Evolutionary conservation across 805 yeast genomes (phyloP).

Genomic region (Torulaspora quercuum): DNA sequence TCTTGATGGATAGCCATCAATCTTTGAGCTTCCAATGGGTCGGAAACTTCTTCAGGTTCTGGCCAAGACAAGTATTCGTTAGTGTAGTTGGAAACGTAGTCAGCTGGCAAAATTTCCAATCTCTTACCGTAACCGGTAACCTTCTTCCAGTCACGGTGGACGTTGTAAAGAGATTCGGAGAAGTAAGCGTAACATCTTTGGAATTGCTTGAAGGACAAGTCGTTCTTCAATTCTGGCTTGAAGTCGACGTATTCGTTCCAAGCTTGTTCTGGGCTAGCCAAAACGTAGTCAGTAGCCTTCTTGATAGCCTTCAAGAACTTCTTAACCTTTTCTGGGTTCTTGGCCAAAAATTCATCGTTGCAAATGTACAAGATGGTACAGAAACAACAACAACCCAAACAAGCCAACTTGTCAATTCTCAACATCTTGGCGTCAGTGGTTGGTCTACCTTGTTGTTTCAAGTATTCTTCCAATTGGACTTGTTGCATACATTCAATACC

Average conservation of each 20-base stretch:
- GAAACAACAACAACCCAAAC: slow-evolving; percentile 58
- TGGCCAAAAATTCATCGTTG: slow-evolving; percentile 48
- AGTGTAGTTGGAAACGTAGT: slow-evolving; percentile 48
- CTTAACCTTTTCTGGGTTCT: slow-evolving; percentile 45
- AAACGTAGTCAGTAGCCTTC: slow-evolving; percentile 49
- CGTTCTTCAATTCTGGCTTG: slow-evolving; percentile 46
- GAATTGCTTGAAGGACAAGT: slow-evolving; percentile 44
- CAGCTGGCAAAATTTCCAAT: slow-evolving; percentile 48
- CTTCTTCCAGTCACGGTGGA: slow-evolving; percentile 55
- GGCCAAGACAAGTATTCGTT: slow-evolving; percentile 50
- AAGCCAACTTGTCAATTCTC: slow-evolving; percentile 54
- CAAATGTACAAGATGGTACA: slow-evolving; percentile 53
- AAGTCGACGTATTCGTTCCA: slow-evolving; percentile 46
- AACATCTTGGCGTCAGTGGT: slow-evolving; percentile 50
- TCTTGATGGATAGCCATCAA: slow-evolving; percentile 47
- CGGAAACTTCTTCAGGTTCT: slow-evolving; percentile 46
- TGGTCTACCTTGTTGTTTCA: slow-evolving; percentile 43
- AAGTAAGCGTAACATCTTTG: slow-evolving; percentile 55
- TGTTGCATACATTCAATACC: slow-evolving; percentile 60
- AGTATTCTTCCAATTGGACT: slow-evolving; percentile 53
- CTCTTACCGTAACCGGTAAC: slow-evolving; percentile 55
- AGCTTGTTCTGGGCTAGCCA: slow-evolving; percentile 44
- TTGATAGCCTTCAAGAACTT: slow-evolving; percentile 48
- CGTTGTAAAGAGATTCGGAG: slow-evolving; percentile 48
- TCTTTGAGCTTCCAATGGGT: slow-evolving; percentile 48